phyloP scores from a whole-genome alignment of 2,329 filamentous ascomycete genomes.

The Sordariomycetes sp. region DNA sequence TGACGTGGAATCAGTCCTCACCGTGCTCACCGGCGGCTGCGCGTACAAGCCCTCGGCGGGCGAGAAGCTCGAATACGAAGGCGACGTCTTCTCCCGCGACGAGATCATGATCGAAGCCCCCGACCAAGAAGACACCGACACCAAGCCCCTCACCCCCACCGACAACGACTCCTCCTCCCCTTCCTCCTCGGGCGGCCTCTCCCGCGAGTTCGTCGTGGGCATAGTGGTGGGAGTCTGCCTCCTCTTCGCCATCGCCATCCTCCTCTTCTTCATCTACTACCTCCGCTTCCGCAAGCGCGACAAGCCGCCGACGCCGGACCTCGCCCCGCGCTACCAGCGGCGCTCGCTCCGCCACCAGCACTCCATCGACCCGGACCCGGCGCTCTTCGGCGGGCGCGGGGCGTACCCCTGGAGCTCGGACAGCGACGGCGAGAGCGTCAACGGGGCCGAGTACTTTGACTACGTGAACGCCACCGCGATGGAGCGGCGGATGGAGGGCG shows the following conservation, averaged over 20 bases:
- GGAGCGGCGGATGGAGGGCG: not conserved
- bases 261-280: conserved; percentile 34
- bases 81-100: not conserved
- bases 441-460: not conserved
- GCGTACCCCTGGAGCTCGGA: not conserved
- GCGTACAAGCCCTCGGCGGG: not conserved
- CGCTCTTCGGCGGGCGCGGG: not conserved
- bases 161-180: conserved; percentile 15
- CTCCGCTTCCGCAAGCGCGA: conserved; percentile 23
- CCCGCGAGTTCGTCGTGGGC: conserved; percentile 38
- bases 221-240: conserved; percentile 33
- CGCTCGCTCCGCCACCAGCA: not conserved
- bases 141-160: conserved; percentile 13
- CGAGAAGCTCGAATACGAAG: not conserved
- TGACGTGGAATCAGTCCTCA: not conserved
- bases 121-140: conserved; percentile 35
- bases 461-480: not conserved
- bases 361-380: not conserved
- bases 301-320: conserved; percentile 10
- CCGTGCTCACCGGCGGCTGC: not conserved
- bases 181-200: conserved; percentile 17
- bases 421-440: not conserved
- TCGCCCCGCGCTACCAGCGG: not conserved
- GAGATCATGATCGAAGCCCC: not conserved
- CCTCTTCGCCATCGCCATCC: conserved; percentile 27